phyloP scores from a whole-genome alignment of 352 stramenopile species.

The Proteromonas lacertae region DNA sequence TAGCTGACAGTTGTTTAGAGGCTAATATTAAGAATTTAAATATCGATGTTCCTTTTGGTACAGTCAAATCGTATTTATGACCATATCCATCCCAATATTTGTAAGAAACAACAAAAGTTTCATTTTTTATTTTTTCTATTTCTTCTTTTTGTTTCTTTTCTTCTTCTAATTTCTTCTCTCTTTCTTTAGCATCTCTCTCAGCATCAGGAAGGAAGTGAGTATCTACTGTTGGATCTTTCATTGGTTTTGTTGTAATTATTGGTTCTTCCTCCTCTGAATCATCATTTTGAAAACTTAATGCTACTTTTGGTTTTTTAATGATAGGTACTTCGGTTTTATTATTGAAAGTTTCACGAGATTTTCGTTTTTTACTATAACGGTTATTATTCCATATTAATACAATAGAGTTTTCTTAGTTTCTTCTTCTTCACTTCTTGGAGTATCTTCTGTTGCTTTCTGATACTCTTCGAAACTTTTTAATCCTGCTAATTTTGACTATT shows the following conservation, averaged over 20 bases:
- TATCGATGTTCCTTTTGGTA: constrained; percentile 61
- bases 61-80: constrained; percentile 51
- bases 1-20: constrained; percentile 25
- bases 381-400: too few relatives aligned
- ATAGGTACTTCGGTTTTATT: too few relatives aligned
- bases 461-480: too few relatives aligned
- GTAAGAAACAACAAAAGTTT: constrained; percentile 19
- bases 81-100: constrained; percentile 88
- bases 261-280: constrained; percentile 26
- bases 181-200: constrained; percentile 35
- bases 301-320: constrained; percentile 24
- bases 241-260: constrained; percentile 16
- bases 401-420: too few relatives aligned
- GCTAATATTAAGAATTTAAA: constrained; percentile 31
- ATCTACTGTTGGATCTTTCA: constrained; percentile 63
- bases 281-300: constrained; percentile 20
- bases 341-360: too few relatives aligned
- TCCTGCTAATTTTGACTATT: too few relatives aligned
- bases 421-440: too few relatives aligned
- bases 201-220: constrained; percentile 73
- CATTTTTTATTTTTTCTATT: constrained; percentile 64
- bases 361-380: too few relatives aligned
- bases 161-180: constrained; percentile 26
- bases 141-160: constrained; percentile 51
- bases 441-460: too few relatives aligned